These are phyloP conservation scores for Xerophyta viscosa DNA, from an alignment of 106 monocot species.

Conservation along the genomic window DNA sequence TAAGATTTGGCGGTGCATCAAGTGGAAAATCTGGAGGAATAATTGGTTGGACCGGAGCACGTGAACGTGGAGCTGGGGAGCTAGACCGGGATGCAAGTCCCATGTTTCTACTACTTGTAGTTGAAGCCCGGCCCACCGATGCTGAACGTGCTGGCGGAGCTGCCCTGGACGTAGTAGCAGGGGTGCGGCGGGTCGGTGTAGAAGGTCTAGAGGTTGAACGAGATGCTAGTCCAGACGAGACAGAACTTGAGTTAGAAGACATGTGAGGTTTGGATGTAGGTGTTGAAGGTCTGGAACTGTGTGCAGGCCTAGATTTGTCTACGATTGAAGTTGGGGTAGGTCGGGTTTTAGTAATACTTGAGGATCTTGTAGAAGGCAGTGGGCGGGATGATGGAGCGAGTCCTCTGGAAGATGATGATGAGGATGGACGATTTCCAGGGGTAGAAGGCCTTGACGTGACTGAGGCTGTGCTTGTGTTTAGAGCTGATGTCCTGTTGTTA, in stretches of 20 bases:
- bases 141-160: constrained; percentile 25
- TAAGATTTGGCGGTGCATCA: constrained; percentile 79
- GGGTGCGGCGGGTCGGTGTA: constrained; percentile 52
- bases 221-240: constrained; percentile 4
- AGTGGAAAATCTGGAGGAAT: constrained; percentile 58
- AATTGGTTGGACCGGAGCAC: constrained; percentile 42
- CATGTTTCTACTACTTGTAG: constrained; percentile 18
- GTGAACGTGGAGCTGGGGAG: constrained; percentile 54
- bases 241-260: constrained; percentile 26
- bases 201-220: constrained; percentile 50
- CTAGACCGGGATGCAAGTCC: constrained; percentile 45
- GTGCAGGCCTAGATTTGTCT: constrained; percentile 20
- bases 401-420: constrained; percentile 4
- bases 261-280: constrained; percentile 24
- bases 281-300: constrained; percentile 32
- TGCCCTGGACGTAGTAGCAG: constrained; percentile 15
- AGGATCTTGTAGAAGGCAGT: constrained; percentile 23
- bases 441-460: constrained; percentile 70
- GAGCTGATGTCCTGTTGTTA: constrained; percentile 38
- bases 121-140: constrained; percentile 38
- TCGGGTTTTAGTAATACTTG: constrained; percentile 49
- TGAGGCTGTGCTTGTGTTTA: constrained; percentile 56
- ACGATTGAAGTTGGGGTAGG: constrained; percentile 20
- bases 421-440: constrained; percentile 32
- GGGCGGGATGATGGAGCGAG: constrained; percentile 22